Evolutionary conservation across 1,284 basidiomycete species (phyloP).

Genomic region (Pholiota adiposa): DNA sequence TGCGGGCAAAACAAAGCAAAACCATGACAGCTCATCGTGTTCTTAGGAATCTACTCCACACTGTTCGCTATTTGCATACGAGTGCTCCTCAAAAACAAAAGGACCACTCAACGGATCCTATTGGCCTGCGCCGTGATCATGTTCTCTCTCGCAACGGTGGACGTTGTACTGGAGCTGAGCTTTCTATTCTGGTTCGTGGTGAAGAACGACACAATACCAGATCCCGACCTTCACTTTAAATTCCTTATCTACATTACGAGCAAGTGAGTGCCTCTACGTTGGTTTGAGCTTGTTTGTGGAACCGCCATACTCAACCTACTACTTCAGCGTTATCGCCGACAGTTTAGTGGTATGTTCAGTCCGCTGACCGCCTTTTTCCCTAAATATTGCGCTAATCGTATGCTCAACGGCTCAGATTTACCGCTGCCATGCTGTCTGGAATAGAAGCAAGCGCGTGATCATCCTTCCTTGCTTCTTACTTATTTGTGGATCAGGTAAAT

Average conservation of each 20-base stretch:
- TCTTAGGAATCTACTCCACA: constrained; percentile 27
- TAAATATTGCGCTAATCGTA: background rate
- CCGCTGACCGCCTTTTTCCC: background rate
- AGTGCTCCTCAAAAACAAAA: constrained; percentile 26
- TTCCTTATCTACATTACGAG: constrained; percentile 33
- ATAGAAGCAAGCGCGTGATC: constrained; percentile 29
- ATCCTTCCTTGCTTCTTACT: constrained; percentile 27
- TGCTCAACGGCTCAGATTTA: constrained; percentile 26
- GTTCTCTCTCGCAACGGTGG: constrained; percentile 27
- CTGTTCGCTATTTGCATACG: constrained; percentile 28
- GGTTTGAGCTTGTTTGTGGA: constrained; percentile 2
- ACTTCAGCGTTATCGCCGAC: constrained; percentile 28
- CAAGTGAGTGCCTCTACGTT: constrained; percentile 25
- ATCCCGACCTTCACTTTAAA: constrained; percentile 31
- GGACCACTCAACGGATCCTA: constrained; percentile 24
- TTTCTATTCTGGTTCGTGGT: constrained; percentile 29
- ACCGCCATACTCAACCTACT: background rate
- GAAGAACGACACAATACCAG: constrained; percentile 24
- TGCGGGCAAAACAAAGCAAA: background rate
- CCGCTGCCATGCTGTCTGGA: constrained; percentile 32
- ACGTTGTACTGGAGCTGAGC: constrained; percentile 27
- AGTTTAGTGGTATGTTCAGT: constrained; percentile 26
- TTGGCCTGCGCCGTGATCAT: constrained; percentile 26
- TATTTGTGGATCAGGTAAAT: constrained; percentile 26
- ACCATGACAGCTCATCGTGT: background rate